These are phyloP conservation scores for Annulohypoxylon truncatum DNA, from an alignment of 2,329 filamentous ascomycete genomes.

Conservation along the genomic window DNA sequence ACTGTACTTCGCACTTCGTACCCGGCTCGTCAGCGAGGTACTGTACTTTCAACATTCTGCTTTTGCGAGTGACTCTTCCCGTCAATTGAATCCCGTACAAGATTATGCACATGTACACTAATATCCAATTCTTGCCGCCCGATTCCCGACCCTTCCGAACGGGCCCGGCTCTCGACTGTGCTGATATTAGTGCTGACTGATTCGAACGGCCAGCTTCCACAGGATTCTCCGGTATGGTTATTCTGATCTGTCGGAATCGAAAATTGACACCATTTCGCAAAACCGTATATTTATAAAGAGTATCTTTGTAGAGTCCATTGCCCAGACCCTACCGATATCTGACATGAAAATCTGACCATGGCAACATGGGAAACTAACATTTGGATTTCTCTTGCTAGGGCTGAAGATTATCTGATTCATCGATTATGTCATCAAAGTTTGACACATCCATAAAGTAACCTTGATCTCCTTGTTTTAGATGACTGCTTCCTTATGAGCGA, in stretches of 20 bases:
- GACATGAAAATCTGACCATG: constrained; percentile 3
- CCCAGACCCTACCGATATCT: neutral
- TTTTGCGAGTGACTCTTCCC: neutral
- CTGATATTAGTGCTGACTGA: constrained; percentile 12
- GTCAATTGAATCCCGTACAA: neutral
- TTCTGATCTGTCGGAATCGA: constrained; percentile 2
- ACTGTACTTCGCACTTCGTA: constrained; percentile 22
- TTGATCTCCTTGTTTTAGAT: constrained; percentile 2
- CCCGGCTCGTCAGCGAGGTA: neutral
- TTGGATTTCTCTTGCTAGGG: neutral
- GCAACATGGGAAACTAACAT: neutral
- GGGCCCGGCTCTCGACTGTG: neutral
- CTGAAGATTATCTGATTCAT: neutral
- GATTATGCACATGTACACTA: constrained; percentile 20
- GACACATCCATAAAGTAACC: neutral
- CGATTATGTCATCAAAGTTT: constrained; percentile 20
- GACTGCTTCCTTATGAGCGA: neutral
- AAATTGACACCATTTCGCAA: neutral
- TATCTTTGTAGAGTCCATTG: neutral
- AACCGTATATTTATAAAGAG: too few relatives aligned
- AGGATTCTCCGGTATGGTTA: constrained; percentile 14
- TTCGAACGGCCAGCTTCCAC: constrained; percentile 15
- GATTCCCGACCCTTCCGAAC: constrained; percentile 34
- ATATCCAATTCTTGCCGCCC: constrained; percentile 4
- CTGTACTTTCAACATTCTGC: neutral